These are phyloP conservation scores for Tetrahymena thermophila DNA, from an alignment of 73 alveolate genomes.

Conservation along the genomic window DNA sequence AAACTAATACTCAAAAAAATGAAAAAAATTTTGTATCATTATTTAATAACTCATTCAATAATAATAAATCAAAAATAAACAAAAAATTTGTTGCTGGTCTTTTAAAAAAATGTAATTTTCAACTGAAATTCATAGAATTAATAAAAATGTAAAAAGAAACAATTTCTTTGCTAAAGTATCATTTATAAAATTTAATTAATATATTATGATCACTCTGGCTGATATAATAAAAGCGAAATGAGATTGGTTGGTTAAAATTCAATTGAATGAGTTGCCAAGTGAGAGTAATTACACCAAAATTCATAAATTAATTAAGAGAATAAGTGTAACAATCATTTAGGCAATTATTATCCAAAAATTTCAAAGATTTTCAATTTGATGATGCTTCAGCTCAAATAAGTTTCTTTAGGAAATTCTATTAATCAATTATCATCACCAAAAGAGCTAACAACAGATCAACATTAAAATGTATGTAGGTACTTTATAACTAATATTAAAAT, in stretches of 20 bases:
- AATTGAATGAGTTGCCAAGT: neutral
- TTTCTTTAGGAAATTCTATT: neutral
- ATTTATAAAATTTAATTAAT: too few species aligned
- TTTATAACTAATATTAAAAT: too few species aligned
- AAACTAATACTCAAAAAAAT: neutral
- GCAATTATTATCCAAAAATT: neutral
- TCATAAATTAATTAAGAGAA: neutral
- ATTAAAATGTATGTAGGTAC: too few species aligned
- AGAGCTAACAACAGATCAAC: neutral
- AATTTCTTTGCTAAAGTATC: neutral
- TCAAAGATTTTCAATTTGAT: neutral
- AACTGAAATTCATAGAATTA: neutral
- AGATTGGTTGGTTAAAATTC: neutral
- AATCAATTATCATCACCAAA: neutral
- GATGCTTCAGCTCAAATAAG: neutral
- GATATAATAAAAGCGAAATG: neutral
- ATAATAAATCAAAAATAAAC: neutral
- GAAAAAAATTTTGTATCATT: neutral
- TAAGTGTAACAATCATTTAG: neutral
- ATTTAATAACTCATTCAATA: neutral
- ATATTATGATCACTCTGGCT: too few species aligned
- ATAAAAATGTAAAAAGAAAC: neutral
- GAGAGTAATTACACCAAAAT: neutral
- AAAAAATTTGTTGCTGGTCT: neutral
- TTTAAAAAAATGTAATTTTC: neutral